These are phyloP conservation scores for Euclidium syriacum DNA, from an alignment of 345 rosid species.

Conservation along the genomic window DNA sequence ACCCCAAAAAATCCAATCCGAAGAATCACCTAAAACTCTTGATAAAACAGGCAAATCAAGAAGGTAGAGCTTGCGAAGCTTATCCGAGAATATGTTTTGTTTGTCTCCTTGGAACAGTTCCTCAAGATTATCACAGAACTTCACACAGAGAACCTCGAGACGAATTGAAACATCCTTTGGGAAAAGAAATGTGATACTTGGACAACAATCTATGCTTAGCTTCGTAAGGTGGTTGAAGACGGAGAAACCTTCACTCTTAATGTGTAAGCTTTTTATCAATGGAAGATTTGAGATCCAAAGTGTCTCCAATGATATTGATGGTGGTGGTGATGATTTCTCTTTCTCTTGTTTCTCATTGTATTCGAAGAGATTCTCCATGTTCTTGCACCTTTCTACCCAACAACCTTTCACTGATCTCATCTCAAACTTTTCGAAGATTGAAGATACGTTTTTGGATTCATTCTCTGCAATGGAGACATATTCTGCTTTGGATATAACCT, in stretches of 20 bases:
- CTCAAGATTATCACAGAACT: constrained; percentile 30
- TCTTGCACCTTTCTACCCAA: constrained; percentile 43
- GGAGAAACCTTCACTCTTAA: constrained; percentile 7
- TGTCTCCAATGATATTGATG: constrained; percentile 23
- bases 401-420: constrained; percentile 33
- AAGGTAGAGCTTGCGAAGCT: constrained; percentile 32
- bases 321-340: constrained; percentile 1
- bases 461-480: constrained; percentile 32
- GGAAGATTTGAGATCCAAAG: constrained; percentile 46
- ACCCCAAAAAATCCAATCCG: neutral
- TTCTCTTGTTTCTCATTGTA: constrained; percentile 10
- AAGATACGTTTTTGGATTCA: constrained; percentile 23
- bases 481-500: constrained; percentile 18
- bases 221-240: constrained; percentile 35
- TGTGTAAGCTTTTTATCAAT: constrained; percentile 21
- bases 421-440: constrained; percentile 20
- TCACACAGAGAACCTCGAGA: constrained; percentile 32
- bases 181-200: constrained; percentile 29
- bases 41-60: constrained; percentile 38
- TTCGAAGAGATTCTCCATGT: constrained; percentile 26
- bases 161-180: constrained; percentile 9
- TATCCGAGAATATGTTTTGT: too few species aligned
- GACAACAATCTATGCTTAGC: constrained; percentile 47
- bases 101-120: too few species aligned
- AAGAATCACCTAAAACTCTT: constrained; percentile 9